Conservation (phyloP, 2,329 filamentous ascomycete genomes). For the Penicillium griseofulvum region DNA sequence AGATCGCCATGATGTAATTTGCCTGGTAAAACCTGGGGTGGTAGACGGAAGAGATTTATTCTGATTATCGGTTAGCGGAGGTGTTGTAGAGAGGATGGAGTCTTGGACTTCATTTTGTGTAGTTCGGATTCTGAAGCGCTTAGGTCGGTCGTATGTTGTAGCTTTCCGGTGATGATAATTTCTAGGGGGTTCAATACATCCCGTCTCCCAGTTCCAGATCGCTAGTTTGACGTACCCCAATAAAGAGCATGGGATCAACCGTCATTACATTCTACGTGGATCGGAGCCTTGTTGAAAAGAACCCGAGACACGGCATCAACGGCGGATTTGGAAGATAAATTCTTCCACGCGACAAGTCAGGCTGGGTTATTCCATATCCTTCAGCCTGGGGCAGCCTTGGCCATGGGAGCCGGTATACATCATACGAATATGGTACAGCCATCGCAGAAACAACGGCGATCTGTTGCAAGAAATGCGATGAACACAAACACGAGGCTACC, state of each 20-base stretch:
- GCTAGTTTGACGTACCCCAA: slow-evolving; percentile 73
- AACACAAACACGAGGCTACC: slow-evolving; percentile 71
- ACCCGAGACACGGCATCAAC: slow-evolving; percentile 62
- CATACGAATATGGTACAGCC: slow-evolving; percentile 58
- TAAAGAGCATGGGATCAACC: slow-evolving; percentile 74
- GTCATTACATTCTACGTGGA: slow-evolving; percentile 64
- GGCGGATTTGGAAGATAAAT: slow-evolving; percentile 64
- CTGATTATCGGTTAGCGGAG: background rate
- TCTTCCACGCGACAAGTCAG: slow-evolving; percentile 11
- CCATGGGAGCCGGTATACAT: slow-evolving; percentile 62
- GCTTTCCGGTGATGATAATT: too few relatives aligned
- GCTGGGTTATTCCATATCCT: slow-evolving; percentile 66
- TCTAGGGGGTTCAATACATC: slow-evolving; percentile 71
- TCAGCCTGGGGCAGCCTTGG: slow-evolving; percentile 69
- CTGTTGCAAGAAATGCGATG: slow-evolving; percentile 70
- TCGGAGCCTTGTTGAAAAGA: slow-evolving; percentile 55
- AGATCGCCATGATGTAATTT: slow-evolving; percentile 20
- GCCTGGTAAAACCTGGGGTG: background rate
- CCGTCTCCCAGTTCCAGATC: slow-evolving; percentile 56
- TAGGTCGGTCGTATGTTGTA: too few relatives aligned
- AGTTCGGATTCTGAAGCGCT: too few relatives aligned
- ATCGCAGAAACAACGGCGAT: slow-evolving; percentile 69
- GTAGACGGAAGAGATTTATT: slow-evolving; percentile 1
- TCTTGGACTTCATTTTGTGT: background rate
- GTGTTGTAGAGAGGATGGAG: background rate